Evolutionary conservation across 2,329 filamentous ascomycete species (phyloP).

Genomic region (Microcyclospora tardicrescens): DNA sequence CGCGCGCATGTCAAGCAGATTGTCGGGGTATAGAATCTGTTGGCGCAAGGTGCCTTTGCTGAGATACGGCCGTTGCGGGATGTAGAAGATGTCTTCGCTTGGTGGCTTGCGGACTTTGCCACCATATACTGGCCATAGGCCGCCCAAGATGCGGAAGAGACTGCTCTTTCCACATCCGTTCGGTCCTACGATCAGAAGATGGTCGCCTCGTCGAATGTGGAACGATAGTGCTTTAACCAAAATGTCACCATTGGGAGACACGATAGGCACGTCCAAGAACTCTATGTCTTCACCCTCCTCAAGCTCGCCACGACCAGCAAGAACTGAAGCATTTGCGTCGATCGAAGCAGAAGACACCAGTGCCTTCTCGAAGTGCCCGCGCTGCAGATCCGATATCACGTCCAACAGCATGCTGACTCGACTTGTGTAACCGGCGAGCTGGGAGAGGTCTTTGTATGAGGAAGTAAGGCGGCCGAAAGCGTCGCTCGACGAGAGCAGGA

Average conservation of each 20-base stretch:
- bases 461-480: constrained; percentile 96
- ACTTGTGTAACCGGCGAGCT: constrained; percentile 88
- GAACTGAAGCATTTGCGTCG: constrained; percentile 68
- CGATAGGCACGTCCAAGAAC: constrained; percentile 83
- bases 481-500: constrained; percentile 86
- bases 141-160: constrained; percentile 89
- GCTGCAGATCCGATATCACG: constrained; percentile 86
- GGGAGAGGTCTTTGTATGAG: constrained; percentile 93
- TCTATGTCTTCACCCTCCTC: constrained; percentile 73
- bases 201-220: constrained; percentile 70
- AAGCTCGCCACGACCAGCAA: constrained; percentile 68
- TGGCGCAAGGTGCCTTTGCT: constrained; percentile 85
- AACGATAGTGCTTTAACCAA: constrained; percentile 79
- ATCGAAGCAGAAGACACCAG: constrained; percentile 79
- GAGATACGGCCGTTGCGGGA: constrained; percentile 89
- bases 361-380: constrained; percentile 90
- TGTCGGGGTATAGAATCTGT: constrained; percentile 94
- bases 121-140: constrained; percentile 94
- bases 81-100: constrained; percentile 93
- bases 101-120: constrained; percentile 84
- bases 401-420: constrained; percentile 80
- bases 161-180: constrained; percentile 97
- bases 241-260: constrained; percentile 92
- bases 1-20: constrained; percentile 70
- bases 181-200: constrained; percentile 86